Evolutionary conservation across 768 basidiomycete species (phyloP), one percentile per base, ranked within the genome.

Genomic region (Cystobasidium tubakii): DNA sequence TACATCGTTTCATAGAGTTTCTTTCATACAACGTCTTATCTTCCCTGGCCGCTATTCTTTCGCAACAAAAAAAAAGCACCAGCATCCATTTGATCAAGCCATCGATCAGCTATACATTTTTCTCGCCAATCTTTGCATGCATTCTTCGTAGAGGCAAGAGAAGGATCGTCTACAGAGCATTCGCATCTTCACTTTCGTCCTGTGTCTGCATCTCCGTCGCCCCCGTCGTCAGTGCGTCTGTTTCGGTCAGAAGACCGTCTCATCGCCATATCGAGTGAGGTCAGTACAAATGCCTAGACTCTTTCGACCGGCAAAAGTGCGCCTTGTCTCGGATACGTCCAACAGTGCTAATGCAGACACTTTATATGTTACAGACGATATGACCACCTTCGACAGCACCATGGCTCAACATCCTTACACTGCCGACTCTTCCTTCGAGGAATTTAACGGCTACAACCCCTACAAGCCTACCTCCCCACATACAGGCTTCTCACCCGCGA

Each of bases 331-430:
- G 9, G n/a, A 60, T 9, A 31, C 9, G n/a, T n/a, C n/a, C n/a
- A n/a, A n/a, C n/a, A n/a, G n/a, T n/a, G n/a, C n/a, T n/a, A n/a
- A n/a, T n/a, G n/a, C n/a, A n/a, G n/a, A n/a, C n/a, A n/a, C n/a
- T n/a, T n/a, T n/a, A n/a, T n/a, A n/a, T n/a, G n/a, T n/a, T 50
- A n/a, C 46, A 50, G 46, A 50, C 21, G 21, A 50, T 6, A 50
- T 50, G 46, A 50, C 46, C 4, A 21, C 46, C 3, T 50, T 50
- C n/a, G 46, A 50, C 3, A 50, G 46, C 46, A n/a, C n/a, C 21
- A 50, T 50, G 46, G 46, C 46, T 3, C 46, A 50, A 50, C 46
- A 60, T 60, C 57, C 57, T 21, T 60, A 60, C 33, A 29, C 57
- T 4, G 4, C 33, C 10, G 57, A 60, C 29, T 34, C 57, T 9